Evolutionary conservation across 2,329 filamentous ascomycete genomes (phyloP), one percentile per base, ranked within the genome.

Genomic region (Madurella fahalii): DNA sequence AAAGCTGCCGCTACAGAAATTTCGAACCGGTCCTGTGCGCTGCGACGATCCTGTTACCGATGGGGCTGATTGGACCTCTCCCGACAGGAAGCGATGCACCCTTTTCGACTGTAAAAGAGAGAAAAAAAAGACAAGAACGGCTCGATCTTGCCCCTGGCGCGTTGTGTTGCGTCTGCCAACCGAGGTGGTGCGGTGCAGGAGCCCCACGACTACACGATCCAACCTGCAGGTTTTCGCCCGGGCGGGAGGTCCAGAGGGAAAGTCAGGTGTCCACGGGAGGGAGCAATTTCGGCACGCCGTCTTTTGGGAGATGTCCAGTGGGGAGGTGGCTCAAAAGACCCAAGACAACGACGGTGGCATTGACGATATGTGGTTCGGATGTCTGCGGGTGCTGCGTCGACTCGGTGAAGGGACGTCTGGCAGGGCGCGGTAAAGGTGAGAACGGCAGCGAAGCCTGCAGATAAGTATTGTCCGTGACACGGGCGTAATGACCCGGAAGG

Each of bases 141-240:
- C 15, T 47, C 9, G 20, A 18, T 32, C 4, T 9, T 41, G 12
- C 43, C 43, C 50, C 34, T 41, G 50, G 17, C 30, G 34, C 16
- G 51, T 52, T 51, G 48, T 47, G 58, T 56, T 58, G 55, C 53
- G 52, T 53, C 49, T 45, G 42, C 39, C 40, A 47, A 44, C 43
- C 37, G 31, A 43, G 40, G 37, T 44, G 50, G 44, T 53, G 47
- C 50, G 53, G 34, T 52, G 58, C 55, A 50, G 49, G 40, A 55
- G 20, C 50, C 52, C 52, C 54, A 50, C 55, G 58, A 52, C 45
- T 50, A 54, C 51, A 56, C 55, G 54, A 56, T 57, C 50, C 55
- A 47, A 51, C 53, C 47, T 58, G 56, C 57, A 59, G 53, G 47
- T 40, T 54, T 47, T 50, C 48, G 40, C 40, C 4, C 25, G 53